Conservation (phyloP, 176 grass and related monocot genomes). For the Areca catechu region DNA sequence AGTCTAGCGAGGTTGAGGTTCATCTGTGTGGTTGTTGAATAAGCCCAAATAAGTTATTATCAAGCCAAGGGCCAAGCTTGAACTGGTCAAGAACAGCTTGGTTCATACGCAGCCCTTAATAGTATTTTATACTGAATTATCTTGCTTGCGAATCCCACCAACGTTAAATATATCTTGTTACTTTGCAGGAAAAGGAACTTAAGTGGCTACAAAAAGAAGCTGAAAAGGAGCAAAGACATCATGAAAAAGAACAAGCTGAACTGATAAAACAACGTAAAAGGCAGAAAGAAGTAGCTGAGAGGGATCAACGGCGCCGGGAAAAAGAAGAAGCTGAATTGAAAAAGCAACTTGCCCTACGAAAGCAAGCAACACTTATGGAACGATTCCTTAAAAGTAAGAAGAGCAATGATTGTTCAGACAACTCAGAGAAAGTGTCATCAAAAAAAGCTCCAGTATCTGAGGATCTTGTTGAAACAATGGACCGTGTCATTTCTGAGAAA, state of each 20-base stretch:
- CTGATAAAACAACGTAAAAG: conserved; percentile 61
- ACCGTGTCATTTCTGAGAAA: conserved; percentile 47
- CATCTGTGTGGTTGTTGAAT: too few species aligned
- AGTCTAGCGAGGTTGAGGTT: too few species aligned
- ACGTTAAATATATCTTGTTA: not conserved
- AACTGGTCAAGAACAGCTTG: too few species aligned
- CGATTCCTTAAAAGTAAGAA: conserved; percentile 79
- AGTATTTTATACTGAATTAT: too few species aligned
- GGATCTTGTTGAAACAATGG: conserved; percentile 46
- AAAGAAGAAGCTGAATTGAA: conserved; percentile 72
- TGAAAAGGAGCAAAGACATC: conserved; percentile 57
- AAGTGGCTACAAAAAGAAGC: conserved; percentile 63
- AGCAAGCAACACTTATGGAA: conserved; percentile 91
- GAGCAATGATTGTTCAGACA: conserved; percentile 25
- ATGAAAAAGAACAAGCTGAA: conserved; percentile 86
- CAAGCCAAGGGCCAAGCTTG: too few species aligned
- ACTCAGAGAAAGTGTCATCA: conserved; percentile 24
- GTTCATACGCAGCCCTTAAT: too few species aligned
- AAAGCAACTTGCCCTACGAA: conserved; percentile 55
- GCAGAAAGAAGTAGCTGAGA: conserved; percentile 74
- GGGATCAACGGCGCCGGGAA: conserved; percentile 60
- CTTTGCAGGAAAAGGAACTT: conserved; percentile 68
- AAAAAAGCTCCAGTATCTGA: conserved; percentile 13
- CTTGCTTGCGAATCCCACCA: too few species aligned
- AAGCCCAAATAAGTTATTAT: too few species aligned